Percentiles rank a stretch among this genome's conserved stretches.
phyloP scores from a whole-genome alignment of 352 stramenopile genomes.

The Phytophthora pistaciae region DNA sequence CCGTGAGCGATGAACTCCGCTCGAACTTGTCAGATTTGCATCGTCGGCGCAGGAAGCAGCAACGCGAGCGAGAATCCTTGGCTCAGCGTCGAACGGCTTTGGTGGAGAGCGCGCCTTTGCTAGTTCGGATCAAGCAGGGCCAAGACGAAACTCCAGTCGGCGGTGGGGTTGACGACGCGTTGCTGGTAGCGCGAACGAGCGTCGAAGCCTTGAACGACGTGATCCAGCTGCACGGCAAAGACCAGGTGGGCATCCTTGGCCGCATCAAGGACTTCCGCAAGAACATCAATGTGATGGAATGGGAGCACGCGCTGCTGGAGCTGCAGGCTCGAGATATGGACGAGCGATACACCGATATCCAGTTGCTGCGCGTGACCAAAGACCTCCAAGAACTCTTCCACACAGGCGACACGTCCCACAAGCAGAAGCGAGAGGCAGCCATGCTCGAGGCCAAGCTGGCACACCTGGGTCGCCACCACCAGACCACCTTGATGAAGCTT shows the following conservation, averaged over 20 bases:
- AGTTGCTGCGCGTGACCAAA: slow-evolving; percentile 94
- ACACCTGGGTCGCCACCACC: slow-evolving; percentile 71
- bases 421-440: slow-evolving; percentile 78
- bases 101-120: slow-evolving; percentile 66
- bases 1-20: slow-evolving; percentile 66
- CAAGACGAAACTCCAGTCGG: slow-evolving; percentile 86
- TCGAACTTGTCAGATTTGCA: slow-evolving; percentile 56
- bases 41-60: slow-evolving; percentile 35
- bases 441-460: slow-evolving; percentile 81
- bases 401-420: slow-evolving; percentile 80
- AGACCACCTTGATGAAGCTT: slow-evolving; percentile 73
- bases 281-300: slow-evolving; percentile 95
- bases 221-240: slow-evolving; percentile 86
- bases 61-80: slow-evolving; percentile 21
- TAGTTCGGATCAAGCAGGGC: slow-evolving; percentile 92
- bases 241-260: slow-evolving; percentile 86
- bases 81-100: slow-evolving; percentile 13
- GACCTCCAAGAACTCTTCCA: slow-evolving; percentile 93
- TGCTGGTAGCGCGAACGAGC: slow-evolving; percentile 80
- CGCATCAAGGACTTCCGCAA: slow-evolving; percentile 95
- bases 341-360: slow-evolving; percentile 94
- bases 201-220: slow-evolving; percentile 91
- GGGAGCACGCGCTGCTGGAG: slow-evolving; percentile 88
- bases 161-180: slow-evolving; percentile 66
- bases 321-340: slow-evolving; percentile 89